These are phyloP conservation scores for Fragaria ananassa DNA, from an alignment of 306 rosid species.

Conservation along the genomic window DNA sequence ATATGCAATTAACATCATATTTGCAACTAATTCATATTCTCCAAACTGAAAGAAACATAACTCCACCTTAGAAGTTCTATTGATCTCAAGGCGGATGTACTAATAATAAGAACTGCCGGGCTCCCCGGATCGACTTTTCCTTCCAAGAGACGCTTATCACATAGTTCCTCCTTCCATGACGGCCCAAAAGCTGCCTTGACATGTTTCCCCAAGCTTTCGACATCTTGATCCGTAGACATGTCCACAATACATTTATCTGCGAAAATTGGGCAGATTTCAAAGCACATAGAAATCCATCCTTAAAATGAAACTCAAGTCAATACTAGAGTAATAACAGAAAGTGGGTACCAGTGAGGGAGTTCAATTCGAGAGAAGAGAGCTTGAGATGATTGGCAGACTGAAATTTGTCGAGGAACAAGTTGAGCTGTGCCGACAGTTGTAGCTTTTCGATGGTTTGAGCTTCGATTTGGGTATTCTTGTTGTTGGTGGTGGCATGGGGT, in stretches of 20 bases:
- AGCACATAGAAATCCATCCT: neutral
- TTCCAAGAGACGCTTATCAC: constrained; percentile 41
- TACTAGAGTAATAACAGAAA: neutral
- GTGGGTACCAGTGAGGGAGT: constrained; percentile 54
- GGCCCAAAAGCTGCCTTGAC: constrained; percentile 66
- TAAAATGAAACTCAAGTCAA: neutral
- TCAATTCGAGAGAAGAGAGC: constrained; percentile 71
- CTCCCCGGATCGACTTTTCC: constrained; percentile 53
- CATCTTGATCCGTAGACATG: constrained; percentile 38
- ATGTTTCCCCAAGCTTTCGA: constrained; percentile 32
- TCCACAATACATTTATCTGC: constrained; percentile 51
- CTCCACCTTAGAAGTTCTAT: constrained; percentile 68
- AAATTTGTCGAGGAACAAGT: constrained; percentile 52
- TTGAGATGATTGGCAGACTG: constrained; percentile 51
- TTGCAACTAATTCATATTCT: neutral
- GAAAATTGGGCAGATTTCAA: neutral
- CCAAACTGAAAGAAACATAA: neutral
- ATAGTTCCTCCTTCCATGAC: constrained; percentile 64
- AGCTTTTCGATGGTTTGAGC: neutral
- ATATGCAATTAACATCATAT: neutral
- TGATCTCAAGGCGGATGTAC: constrained; percentile 71
- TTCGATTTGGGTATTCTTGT: neutral
- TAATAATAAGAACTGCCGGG: constrained; percentile 63
- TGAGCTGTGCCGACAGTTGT: constrained; percentile 32
- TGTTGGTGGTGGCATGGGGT: neutral